Evolutionary conservation across 371 early-diverging fungal genomes (phyloP).

Genomic region (Haplosporangium sp.): DNA sequence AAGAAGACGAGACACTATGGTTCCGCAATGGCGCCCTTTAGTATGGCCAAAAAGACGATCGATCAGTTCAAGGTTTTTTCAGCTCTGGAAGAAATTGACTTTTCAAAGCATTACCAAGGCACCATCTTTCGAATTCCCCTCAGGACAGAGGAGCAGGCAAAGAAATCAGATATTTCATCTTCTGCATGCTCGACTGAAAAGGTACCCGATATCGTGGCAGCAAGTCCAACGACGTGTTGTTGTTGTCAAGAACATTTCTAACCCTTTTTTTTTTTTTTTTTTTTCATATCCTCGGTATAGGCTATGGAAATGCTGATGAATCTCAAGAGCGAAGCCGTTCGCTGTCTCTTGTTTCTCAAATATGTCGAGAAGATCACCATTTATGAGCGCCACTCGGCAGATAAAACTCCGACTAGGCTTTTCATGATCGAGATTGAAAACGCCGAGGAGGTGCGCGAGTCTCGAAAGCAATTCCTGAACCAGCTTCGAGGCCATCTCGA

Average conservation of each 20-base stretch:
- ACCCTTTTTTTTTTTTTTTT: too few species aligned
- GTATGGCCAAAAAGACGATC: background rate
- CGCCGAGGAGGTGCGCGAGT: slow-evolving; percentile 8
- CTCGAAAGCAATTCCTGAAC: slow-evolving; percentile 6
- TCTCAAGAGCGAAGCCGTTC: slow-evolving; percentile 15
- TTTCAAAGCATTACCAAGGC: slow-evolving; percentile 23
- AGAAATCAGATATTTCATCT: slow-evolving; percentile 11
- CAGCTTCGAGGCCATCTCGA: slow-evolving; percentile 16
- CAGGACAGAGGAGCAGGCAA: slow-evolving; percentile 22
- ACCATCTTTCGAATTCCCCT: slow-evolving; percentile 30
- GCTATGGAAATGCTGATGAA: slow-evolving; percentile 13
- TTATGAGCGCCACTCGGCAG: slow-evolving; percentile 26
- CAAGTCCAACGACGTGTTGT: background rate
- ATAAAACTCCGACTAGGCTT: slow-evolving; percentile 6
- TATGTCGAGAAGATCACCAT: slow-evolving; percentile 33
- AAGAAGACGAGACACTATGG: background rate
- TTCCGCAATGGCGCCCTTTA: background rate
- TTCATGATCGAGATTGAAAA: slow-evolving; percentile 34
- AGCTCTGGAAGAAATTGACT: slow-evolving; percentile 12
- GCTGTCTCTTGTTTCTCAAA: slow-evolving; percentile 35
- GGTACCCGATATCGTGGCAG: background rate
- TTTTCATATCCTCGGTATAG: background rate
- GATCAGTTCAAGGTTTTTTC: slow-evolving; percentile 16
- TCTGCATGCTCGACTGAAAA: slow-evolving; percentile 2
- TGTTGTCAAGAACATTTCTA: background rate